Percentiles rank a stretch among this genome's conserved stretches.
Evolutionary conservation across 352 stramenopile species (phyloP).

Genomic region (Phytopythium mirpurense): DNA sequence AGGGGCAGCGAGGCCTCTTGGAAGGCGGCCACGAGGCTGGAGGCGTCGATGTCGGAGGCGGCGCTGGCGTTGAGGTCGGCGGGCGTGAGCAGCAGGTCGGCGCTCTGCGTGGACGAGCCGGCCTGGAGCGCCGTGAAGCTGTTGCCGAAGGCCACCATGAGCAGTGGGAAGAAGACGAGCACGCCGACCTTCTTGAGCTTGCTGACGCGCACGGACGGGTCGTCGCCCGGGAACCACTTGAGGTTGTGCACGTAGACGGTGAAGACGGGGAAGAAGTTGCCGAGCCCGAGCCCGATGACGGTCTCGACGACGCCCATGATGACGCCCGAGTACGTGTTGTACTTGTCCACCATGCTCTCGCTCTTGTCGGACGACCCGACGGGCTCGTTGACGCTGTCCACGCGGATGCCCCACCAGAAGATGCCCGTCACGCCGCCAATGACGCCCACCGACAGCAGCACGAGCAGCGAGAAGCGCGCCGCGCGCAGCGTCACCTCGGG

Average conservation of each 20-base stretch:
- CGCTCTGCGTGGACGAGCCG: slow-evolving; percentile 16
- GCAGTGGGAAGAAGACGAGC: slow-evolving; percentile 34
- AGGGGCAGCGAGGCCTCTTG: slow-evolving; percentile 17
- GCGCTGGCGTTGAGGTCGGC: slow-evolving; percentile 16
- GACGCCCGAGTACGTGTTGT: slow-evolving; percentile 40
- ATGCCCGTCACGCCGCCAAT: slow-evolving; percentile 28
- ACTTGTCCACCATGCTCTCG: slow-evolving; percentile 28
- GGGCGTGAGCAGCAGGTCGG: slow-evolving; percentile 18
- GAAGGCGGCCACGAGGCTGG: slow-evolving; percentile 31
- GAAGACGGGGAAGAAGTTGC: slow-evolving; percentile 35
- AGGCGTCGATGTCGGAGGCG: slow-evolving; percentile 29
- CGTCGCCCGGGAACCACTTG: slow-evolving; percentile 27
- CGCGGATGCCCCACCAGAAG: slow-evolving; percentile 21
- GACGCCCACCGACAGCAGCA: slow-evolving; percentile 17
- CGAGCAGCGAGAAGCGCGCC: slow-evolving; percentile 20
- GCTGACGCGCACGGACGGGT: slow-evolving; percentile 14
- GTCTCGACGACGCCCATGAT: slow-evolving; percentile 42
- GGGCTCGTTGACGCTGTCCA: slow-evolving; percentile 33
- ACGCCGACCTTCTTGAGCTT: slow-evolving; percentile 15
- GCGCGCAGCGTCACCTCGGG: slow-evolving; percentile 23
- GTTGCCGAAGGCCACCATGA: slow-evolving; percentile 42
- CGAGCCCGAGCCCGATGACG: slow-evolving; percentile 27
- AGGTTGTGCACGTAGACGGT: slow-evolving; percentile 47
- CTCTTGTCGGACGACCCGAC: slow-evolving; percentile 25
- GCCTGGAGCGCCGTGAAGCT: slow-evolving; percentile 44